phyloP scores from a whole-genome alignment of 2,329 filamentous ascomycete genomes.

The Botrytis porri region DNA sequence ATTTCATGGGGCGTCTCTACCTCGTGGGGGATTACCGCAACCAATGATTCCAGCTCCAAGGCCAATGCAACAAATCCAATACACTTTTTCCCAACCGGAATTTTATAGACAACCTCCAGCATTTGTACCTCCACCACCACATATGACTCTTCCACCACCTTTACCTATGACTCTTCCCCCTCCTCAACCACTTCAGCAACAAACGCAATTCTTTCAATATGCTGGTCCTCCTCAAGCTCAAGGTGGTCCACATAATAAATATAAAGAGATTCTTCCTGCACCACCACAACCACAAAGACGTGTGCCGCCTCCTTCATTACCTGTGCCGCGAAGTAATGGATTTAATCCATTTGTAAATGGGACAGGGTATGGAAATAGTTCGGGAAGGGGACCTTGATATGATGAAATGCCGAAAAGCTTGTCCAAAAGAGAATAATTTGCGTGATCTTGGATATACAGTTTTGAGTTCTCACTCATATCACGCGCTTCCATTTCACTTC shows the following conservation, averaged over 20 bases:
- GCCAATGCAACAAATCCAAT: neutral
- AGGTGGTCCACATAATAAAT: slow-evolving; percentile 1
- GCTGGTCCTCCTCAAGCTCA: neutral
- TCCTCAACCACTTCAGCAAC: slow-evolving; percentile 8
- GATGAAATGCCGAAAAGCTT: neutral
- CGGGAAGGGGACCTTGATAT: neutral
- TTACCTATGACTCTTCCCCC: slow-evolving; percentile 10
- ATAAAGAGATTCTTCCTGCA: slow-evolving; percentile 14
- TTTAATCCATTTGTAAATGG: slow-evolving; percentile 10
- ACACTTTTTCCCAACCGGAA: slow-evolving; percentile 6
- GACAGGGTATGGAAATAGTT: neutral
- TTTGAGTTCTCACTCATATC: neutral
- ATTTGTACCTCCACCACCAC: slow-evolving; percentile 5
- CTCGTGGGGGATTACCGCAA: neutral
- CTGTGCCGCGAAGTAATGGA: neutral
- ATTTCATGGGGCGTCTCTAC: neutral
- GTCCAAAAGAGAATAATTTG: neutral
- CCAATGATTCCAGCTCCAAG: neutral
- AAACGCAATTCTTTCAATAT: slow-evolving; percentile 14
- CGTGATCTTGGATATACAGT: neutral
- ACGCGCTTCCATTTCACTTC: neutral
- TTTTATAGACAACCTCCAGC: neutral
- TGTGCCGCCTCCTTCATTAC: neutral
- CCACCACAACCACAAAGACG: slow-evolving; percentile 6
- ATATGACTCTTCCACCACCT: slow-evolving; percentile 8